Conservation (phyloP, 2,329 filamentous ascomycete genomes). For the Zalaria obscura region DNA sequence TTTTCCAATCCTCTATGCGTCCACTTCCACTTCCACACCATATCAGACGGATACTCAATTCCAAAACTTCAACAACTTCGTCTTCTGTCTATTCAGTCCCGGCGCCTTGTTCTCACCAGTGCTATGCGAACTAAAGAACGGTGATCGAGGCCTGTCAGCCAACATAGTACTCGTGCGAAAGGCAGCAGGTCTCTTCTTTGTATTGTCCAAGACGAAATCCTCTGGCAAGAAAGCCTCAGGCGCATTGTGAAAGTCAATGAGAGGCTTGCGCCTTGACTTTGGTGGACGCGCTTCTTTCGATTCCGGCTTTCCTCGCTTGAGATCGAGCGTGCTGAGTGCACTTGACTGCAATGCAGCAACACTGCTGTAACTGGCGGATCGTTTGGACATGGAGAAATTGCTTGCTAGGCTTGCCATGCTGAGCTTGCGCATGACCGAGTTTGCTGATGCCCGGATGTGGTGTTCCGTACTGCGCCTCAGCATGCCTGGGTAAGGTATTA, state of each 20-base stretch:
- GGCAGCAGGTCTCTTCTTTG: neutral
- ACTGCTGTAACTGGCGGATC: constrained; percentile 43
- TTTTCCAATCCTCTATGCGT: too few species aligned
- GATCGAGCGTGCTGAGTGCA: neutral
- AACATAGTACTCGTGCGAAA: constrained; percentile 1
- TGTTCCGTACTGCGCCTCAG: constrained; percentile 52
- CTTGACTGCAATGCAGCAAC: constrained; percentile 2
- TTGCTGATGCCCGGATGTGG: constrained; percentile 63
- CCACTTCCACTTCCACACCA: too few species aligned
- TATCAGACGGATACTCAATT: neutral
- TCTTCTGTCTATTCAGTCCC: constrained; percentile 4
- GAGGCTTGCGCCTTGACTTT: constrained; percentile 8
- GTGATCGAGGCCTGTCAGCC: constrained; percentile 6
- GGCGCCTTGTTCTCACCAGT: constrained; percentile 3
- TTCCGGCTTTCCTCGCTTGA: neutral
- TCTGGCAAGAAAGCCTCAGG: constrained; percentile 33
- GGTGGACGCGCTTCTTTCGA: neutral
- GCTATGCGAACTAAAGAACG: constrained; percentile 5
- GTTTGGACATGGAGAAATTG: constrained; percentile 61
- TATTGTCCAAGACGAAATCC: constrained; percentile 29
- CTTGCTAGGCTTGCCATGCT: constrained; percentile 68
- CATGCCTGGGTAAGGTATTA: constrained; percentile 75
- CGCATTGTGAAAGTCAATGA: constrained; percentile 33
- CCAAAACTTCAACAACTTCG: constrained; percentile 1
- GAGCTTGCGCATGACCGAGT: constrained; percentile 75